A percentile compares a stretch with the other conserved stretches of the same genome.
Conservation (phyloP, 208 protist genomes). For the Blechomonas ayalai region DNA sequence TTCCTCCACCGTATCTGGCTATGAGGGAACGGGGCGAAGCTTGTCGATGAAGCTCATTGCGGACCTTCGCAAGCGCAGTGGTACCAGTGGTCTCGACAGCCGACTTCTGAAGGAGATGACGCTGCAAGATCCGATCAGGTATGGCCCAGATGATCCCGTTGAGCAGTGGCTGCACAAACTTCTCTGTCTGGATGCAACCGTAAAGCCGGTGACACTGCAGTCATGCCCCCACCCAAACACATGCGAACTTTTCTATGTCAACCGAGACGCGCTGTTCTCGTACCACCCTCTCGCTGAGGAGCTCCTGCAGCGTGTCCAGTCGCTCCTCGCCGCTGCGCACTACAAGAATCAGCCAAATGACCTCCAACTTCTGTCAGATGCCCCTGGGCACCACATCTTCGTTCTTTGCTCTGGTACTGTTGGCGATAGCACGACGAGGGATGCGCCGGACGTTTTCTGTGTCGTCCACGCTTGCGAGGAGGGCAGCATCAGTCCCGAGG, state of each 20-base stretch:
- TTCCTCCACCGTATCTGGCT: slow-evolving; percentile 98
- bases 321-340: slow-evolving; percentile 94
- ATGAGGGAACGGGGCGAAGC: slow-evolving; percentile 98
- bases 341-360: slow-evolving; percentile 99
- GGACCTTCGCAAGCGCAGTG: slow-evolving; percentile 89
- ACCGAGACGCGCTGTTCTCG: slow-evolving; percentile 99
- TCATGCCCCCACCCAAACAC: slow-evolving; percentile 88
- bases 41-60: slow-evolving; percentile 99
- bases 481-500: slow-evolving; percentile 90
- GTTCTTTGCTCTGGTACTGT: slow-evolving; percentile 89
- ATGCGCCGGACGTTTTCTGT: slow-evolving; percentile 95
- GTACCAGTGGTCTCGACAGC: slow-evolving; percentile 3
- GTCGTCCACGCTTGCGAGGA: slow-evolving; percentile 98
- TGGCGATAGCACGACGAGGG: slow-evolving; percentile 12
- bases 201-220: slow-evolving; percentile 30
- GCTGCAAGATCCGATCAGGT: slow-evolving; percentile 98
- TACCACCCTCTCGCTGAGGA: slow-evolving; percentile 93
- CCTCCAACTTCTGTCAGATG: slow-evolving; percentile 98
- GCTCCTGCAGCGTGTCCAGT: slow-evolving; percentile 95
- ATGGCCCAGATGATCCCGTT: slow-evolving; percentile 92
- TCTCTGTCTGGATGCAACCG: slow-evolving; percentile 96
- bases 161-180: slow-evolving; percentile 98
- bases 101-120: slow-evolving; percentile 92
- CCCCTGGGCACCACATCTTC: slow-evolving; percentile 98
- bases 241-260: slow-evolving; percentile 98